Conservation (phyloP, 2,329 filamentous ascomycete species). For the Aspergillus sp. region DNA sequence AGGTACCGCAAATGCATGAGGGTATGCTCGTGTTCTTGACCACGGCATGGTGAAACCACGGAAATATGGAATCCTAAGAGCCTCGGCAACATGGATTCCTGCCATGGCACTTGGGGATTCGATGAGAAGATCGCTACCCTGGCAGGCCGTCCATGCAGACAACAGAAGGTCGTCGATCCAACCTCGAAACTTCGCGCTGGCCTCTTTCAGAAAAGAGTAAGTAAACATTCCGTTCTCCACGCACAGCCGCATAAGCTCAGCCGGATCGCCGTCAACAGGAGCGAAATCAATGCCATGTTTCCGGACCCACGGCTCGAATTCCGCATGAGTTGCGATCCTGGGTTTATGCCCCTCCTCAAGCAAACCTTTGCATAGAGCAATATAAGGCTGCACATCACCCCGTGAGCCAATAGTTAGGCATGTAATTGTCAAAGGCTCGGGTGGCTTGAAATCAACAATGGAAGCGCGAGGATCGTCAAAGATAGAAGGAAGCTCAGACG, state of each 20-base stretch:
- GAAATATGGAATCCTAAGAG: slow-evolving; percentile 90
- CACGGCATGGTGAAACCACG: slow-evolving; percentile 98
- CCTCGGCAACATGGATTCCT: slow-evolving; percentile 95
- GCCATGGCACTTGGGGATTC: slow-evolving; percentile 97
- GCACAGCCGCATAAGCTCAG: slow-evolving; percentile 91
- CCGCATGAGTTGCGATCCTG: slow-evolving; percentile 85
- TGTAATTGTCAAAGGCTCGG: slow-evolving; percentile 75
- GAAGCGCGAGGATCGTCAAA: slow-evolving; percentile 90
- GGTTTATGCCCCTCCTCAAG: slow-evolving; percentile 82
- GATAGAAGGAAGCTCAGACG: slow-evolving; percentile 63
- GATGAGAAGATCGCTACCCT: slow-evolving; percentile 85
- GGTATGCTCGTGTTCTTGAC: slow-evolving; percentile 93
- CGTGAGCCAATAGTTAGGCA: slow-evolving; percentile 95
- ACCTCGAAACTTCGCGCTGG: slow-evolving; percentile 82
- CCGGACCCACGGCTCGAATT: slow-evolving; percentile 87
- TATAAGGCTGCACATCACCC: slow-evolving; percentile 96
- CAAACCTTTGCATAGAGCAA: slow-evolving; percentile 88
- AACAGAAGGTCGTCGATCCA: slow-evolving; percentile 89
- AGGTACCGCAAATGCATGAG: slow-evolving; percentile 91
- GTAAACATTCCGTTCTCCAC: slow-evolving; percentile 98
- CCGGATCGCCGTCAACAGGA: slow-evolving; percentile 84
- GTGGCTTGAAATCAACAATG: slow-evolving; percentile 86
- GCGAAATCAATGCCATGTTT: slow-evolving; percentile 93
- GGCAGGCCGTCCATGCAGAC: slow-evolving; percentile 79
- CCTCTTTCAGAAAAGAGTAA: slow-evolving; percentile 82